phyloP scores from a whole-genome alignment of 768 basidiomycete species.

The Lactifluus rugatus region DNA sequence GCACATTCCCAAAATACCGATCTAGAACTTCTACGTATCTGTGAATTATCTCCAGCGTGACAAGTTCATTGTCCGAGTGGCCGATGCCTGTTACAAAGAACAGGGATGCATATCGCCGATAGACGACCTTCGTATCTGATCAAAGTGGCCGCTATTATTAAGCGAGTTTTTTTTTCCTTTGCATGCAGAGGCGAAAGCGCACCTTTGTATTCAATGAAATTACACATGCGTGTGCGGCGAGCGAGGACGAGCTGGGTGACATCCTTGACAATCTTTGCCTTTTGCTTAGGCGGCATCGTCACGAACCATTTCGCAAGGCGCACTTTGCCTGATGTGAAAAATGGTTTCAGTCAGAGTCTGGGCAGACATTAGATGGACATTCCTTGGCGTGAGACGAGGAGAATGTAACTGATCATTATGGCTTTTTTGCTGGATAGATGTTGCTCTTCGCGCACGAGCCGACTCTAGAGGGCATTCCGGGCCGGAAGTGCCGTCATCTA shows the following conservation, averaged over 20 bases:
- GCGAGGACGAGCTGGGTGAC: conserved; percentile 88
- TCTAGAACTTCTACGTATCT: conserved; percentile 89
- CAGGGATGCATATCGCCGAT: conserved; percentile 89
- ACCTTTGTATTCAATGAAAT: conserved; percentile 97
- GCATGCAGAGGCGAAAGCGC: conserved; percentile 20
- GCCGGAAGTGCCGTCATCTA: not conserved
- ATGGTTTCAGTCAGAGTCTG: not conserved
- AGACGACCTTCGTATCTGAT: conserved; percentile 77
- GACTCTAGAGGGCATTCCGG: not conserved
- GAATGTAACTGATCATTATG: conserved; percentile 81
- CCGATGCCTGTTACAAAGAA: conserved; percentile 91
- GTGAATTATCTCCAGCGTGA: conserved; percentile 88
- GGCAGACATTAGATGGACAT: not conserved
- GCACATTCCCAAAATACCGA: conserved; percentile 78
- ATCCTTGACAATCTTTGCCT: conserved; percentile 90
- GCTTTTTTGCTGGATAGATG: not conserved
- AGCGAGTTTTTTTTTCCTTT: not conserved
- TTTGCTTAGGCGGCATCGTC: conserved; percentile 69
- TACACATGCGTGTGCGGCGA: conserved; percentile 85
- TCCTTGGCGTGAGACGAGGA: conserved; percentile 91
- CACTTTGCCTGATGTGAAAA: conserved; percentile 61
- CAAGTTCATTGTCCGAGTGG: conserved; percentile 80
- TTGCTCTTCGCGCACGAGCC: not conserved
- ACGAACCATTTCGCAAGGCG: conserved; percentile 95
- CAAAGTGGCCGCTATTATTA: not conserved